Conservation (phyloP, 306 rosid species). For the Abrus precatorius region DNA sequence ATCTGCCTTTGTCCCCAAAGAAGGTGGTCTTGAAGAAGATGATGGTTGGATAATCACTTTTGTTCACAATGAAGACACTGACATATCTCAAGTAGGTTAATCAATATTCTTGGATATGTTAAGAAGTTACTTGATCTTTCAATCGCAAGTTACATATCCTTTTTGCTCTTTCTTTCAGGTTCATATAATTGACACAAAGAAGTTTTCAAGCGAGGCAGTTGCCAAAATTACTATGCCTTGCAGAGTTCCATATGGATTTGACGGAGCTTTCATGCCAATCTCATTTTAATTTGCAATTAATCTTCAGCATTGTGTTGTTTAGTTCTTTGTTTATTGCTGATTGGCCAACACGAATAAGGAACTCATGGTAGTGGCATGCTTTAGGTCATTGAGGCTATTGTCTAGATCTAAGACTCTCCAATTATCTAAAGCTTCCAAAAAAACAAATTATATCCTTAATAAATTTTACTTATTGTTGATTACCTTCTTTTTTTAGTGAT, state of each 20-base stretch:
- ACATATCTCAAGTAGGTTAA: slow-evolving; percentile 58
- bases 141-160: background rate
- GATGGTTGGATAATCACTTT: slow-evolving; percentile 81
- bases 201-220: slow-evolving; percentile 57
- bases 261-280: slow-evolving; percentile 71
- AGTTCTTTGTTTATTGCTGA: no score
- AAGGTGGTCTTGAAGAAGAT: slow-evolving; percentile 68
- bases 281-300: slow-evolving; percentile 7
- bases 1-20: slow-evolving; percentile 65
- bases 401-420: no score
- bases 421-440: no score
- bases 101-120: background rate
- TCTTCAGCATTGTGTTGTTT: no score
- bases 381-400: no score
- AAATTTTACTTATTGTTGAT: no score
- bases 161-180: slow-evolving; percentile 52
- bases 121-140: background rate
- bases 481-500: no score
- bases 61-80: slow-evolving; percentile 77
- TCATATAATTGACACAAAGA: slow-evolving; percentile 61
- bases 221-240: slow-evolving; percentile 64
- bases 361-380: no score
- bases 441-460: no score
- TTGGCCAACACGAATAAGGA: no score
- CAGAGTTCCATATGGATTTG: slow-evolving; percentile 87